These are phyloP conservation scores for Acarospora socialis DNA, from an alignment of 2,329 filamentous ascomycete species.

Conservation along the genomic window DNA sequence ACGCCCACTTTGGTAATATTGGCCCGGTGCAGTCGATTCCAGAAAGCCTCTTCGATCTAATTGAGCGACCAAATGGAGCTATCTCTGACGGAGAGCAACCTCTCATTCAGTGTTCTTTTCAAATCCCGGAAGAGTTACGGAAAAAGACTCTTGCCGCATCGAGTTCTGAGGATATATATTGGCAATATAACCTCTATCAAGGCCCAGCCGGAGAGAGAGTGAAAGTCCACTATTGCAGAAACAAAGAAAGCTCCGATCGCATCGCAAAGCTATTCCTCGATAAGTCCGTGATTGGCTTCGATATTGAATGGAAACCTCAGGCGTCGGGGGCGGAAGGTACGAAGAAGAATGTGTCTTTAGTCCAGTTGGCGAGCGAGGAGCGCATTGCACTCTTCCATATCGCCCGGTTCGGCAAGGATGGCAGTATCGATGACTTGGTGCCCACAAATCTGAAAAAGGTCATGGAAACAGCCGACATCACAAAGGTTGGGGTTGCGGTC, in stretches of 20 bases:
- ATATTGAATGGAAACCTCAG: constrained; percentile 65
- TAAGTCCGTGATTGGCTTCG: constrained; percentile 67
- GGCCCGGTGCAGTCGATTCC: constrained; percentile 2
- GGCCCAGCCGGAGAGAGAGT: constrained; percentile 38
- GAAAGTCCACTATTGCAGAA: constrained; percentile 65
- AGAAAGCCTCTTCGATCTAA: too few relatives aligned
- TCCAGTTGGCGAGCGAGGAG: constrained; percentile 67
- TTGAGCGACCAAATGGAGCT: too few relatives aligned
- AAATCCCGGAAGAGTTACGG: constrained; percentile 35
- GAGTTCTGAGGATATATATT: constrained; percentile 41
- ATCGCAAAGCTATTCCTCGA: constrained; percentile 49
- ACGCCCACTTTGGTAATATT: constrained; percentile 1
- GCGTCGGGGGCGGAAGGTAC: constrained; percentile 34
- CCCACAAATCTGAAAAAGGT: constrained; percentile 55
- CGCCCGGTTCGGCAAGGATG: constrained; percentile 41
- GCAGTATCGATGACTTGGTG: constrained; percentile 41
- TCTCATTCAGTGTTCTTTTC: too few relatives aligned
- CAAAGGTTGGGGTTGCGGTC: constrained; percentile 67
- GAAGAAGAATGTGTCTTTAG: constrained; percentile 60
- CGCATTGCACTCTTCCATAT: constrained; percentile 73
- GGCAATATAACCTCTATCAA: constrained; percentile 56
- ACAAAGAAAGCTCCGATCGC: constrained; percentile 49
- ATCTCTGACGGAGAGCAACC: too few relatives aligned
- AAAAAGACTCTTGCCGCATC: constrained; percentile 34
- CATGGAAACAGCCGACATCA: constrained; percentile 54